Conservation (phyloP, 164 flowering plant genomes). For the Vitis riparia region DNA sequence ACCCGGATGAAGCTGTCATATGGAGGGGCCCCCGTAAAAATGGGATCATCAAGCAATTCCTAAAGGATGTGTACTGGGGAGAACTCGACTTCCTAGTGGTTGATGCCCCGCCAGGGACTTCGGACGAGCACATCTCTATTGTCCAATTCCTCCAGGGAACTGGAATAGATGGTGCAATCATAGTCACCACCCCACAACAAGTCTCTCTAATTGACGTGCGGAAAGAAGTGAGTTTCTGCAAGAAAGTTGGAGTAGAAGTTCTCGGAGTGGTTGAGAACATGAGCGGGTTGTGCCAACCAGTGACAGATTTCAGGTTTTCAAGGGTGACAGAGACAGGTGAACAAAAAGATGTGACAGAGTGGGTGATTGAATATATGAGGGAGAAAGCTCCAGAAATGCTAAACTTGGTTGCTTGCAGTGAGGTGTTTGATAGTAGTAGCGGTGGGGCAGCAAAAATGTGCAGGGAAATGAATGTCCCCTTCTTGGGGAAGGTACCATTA, state of each 20-base stretch:
- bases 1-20: slow-evolving; percentile 91
- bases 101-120: slow-evolving; percentile 98
- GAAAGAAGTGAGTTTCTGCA: slow-evolving; percentile 92
- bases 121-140: slow-evolving; percentile 91
- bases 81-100: slow-evolving; percentile 90
- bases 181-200: slow-evolving; percentile 91
- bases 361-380: slow-evolving; percentile 45
- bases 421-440: slow-evolving; percentile 83
- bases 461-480: slow-evolving; percentile 76
- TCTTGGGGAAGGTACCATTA: slow-evolving; percentile 89
- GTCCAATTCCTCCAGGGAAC: slow-evolving; percentile 76
- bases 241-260: slow-evolving; percentile 66
- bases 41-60: slow-evolving; percentile 82
- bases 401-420: slow-evolving; percentile 54
- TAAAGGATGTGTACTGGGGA: slow-evolving; percentile 91
- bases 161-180: slow-evolving; percentile 87
- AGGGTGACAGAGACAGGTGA: slow-evolving; percentile 47
- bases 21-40: slow-evolving; percentile 97
- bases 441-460: slow-evolving; percentile 91
- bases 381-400: slow-evolving; percentile 73
- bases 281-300: slow-evolving; percentile 71
- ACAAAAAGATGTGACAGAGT: slow-evolving; percentile 60
- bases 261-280: slow-evolving; percentile 96
- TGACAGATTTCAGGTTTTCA: slow-evolving; percentile 58
- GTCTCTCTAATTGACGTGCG: slow-evolving; percentile 90